Evolutionary conservation across 192 early-diverging fungal genomes (phyloP).

Genomic region (Coemansia sp.): DNA sequence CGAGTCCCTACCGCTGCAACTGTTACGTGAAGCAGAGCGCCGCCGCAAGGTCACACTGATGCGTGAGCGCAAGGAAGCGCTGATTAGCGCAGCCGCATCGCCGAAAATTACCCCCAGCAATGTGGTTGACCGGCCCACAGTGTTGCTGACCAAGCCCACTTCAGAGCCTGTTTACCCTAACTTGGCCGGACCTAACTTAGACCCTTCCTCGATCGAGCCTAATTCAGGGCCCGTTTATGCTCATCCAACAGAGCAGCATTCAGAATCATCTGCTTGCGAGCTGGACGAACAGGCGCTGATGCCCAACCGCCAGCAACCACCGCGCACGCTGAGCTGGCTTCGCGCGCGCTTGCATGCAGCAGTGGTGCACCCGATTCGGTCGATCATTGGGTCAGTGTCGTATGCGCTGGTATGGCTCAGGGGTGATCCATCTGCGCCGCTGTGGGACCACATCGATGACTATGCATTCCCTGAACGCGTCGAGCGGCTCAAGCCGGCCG

Average conservation of each 20-base stretch:
- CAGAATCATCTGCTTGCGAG: not conserved
- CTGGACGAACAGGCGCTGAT: slow-evolving; percentile 19
- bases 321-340: slow-evolving; percentile 12
- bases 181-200: not conserved
- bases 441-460: slow-evolving; percentile 48
- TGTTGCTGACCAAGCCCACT: not conserved
- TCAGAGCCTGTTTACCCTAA: not conserved
- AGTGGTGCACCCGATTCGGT: slow-evolving; percentile 25
- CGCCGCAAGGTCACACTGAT: slow-evolving; percentile 22
- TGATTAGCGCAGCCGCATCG: not conserved
- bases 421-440: slow-evolving; percentile 39
- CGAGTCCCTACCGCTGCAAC: slow-evolving; percentile 44
- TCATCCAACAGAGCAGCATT: not conserved
- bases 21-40: slow-evolving; percentile 48
- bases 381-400: slow-evolving; percentile 22
- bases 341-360: not conserved
- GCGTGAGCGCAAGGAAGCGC: slow-evolving; percentile 11
- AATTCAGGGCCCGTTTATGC: too few species aligned
- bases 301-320: slow-evolving; percentile 5
- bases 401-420: slow-evolving; percentile 17
- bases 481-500: slow-evolving; percentile 22
- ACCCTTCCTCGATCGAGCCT: too few species aligned
- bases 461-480: slow-evolving; percentile 53
- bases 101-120: not conserved
- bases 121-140: not conserved